Conservation (phyloP, 352 stramenopile genomes). For the Phytophthora fragariaefolia region DNA sequence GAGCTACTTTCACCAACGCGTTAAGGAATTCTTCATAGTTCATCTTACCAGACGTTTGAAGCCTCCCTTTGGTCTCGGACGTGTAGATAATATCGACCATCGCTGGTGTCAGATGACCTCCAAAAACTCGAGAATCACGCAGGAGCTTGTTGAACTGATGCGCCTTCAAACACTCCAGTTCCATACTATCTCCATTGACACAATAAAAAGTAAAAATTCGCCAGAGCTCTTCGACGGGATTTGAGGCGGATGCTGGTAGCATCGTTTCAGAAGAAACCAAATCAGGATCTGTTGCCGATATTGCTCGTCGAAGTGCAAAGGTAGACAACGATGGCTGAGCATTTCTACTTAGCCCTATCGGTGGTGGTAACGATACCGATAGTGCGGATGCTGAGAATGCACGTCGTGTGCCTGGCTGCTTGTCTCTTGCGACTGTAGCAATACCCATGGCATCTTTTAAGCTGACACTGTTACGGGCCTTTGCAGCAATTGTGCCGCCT, state of each 20-base stretch:
- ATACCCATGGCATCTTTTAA: constrained; percentile 33
- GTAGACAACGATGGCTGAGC: not conserved
- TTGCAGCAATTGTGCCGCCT: constrained; percentile 25
- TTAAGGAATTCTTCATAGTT: constrained; percentile 85
- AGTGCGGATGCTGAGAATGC: constrained; percentile 24
- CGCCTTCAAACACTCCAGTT: constrained; percentile 71
- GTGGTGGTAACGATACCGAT: constrained; percentile 22
- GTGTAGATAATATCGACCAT: constrained; percentile 86
- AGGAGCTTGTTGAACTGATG: constrained; percentile 82
- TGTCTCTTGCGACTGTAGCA: constrained; percentile 15
- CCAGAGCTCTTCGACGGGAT: constrained; percentile 75
- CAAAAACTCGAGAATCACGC: constrained; percentile 65
- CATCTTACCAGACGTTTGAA: constrained; percentile 66
- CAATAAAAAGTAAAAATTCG: constrained; percentile 86
- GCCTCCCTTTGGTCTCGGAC: constrained; percentile 76
- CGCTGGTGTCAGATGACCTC: constrained; percentile 56
- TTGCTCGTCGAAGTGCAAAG: constrained; percentile 13
- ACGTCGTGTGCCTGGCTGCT: constrained; percentile 18
- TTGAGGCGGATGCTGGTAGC: constrained; percentile 8
- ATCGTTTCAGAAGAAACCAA: constrained; percentile 4
- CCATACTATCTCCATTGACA: constrained; percentile 74
- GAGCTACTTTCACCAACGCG: constrained; percentile 72
- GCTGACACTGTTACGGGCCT: constrained; percentile 22
- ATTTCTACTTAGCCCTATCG: constrained; percentile 6
- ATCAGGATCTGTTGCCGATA: constrained; percentile 22